Evolutionary conservation across 768 basidiomycete genomes (phyloP), one percentile per base, ranked within the genome.

Genomic region (Punctularia strigosozonata): DNA sequence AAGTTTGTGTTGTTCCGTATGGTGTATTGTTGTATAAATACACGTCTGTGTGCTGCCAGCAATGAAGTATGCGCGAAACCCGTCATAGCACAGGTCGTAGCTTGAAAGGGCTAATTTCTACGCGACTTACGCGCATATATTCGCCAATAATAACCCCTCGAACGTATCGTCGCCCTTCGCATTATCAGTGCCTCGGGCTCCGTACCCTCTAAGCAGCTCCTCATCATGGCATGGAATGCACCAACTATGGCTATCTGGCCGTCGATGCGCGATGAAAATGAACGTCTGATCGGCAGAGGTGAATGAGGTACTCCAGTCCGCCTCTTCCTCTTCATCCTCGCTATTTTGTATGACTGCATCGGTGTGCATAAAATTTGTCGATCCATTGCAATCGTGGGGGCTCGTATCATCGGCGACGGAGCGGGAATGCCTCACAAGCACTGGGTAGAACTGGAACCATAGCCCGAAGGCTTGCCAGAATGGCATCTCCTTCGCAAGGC

Each of bases 381-480:
- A 43, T 1, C 69, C 69, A 28, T 13, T 20, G 26, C 25, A 26
- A 3, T 25, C 13, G 34, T 6, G 15, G 31, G 14, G 30, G 18
- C 35, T 32, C 26, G 31, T 40, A n/a, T n/a, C n/a, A n/a, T n/a
- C n/a, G n/a, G n/a, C n/a, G n/a, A n/a, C n/a, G n/a, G n/a, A n/a
- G n/a, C n/a, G n/a, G n/a, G n/a, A n/a, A n/a, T n/a, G n/a, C 36
- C 34, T 56, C 48, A 25, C 49, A 13, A 78, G 58, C 4, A 80
- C 71, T 4, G 77, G 80, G 31, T 57, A 50, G 43, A 75, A 86
- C 17, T 63, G 49, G 56, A 84, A 87, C 81, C 81, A 88, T 15
- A 81, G 56, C 15, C 86, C 86, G 46, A 90, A 85, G 2, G 78
- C 77, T 4, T 66, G 62, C 85, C 86, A 89, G 55, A 89, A 90